Evolutionary conservation across 2,329 filamentous ascomycete genomes (phyloP).

Genomic region (Aaosphaeria pasadenensis): DNA sequence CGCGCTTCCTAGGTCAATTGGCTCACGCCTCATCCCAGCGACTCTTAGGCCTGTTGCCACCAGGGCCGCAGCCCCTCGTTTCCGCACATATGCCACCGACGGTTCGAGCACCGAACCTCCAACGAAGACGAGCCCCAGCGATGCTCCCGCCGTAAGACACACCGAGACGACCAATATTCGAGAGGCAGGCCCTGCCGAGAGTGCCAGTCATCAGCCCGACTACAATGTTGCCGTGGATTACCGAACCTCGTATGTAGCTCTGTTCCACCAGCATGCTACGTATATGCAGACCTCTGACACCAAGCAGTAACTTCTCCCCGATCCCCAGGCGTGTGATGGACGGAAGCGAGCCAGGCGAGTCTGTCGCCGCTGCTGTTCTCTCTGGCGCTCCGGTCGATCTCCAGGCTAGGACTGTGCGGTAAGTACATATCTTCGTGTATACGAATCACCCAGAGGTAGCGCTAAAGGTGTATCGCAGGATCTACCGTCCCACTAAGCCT

Average conservation of each 20-base stretch:
- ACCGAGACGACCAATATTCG: conserved; percentile 50
- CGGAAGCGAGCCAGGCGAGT: conserved; percentile 75
- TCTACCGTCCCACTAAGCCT: conserved; percentile 88
- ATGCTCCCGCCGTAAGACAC: conserved; percentile 34
- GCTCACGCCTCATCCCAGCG: conserved; percentile 38
- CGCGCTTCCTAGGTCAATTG: conserved; percentile 39
- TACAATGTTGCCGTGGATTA: conserved; percentile 81
- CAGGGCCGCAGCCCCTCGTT: conserved; percentile 19
- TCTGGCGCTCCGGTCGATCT: conserved; percentile 93
- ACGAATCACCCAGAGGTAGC: not conserved
- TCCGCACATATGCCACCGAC: conserved; percentile 29
- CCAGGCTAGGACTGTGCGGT: conserved; percentile 92
- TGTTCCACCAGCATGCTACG: not conserved
- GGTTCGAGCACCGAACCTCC: conserved; percentile 11
- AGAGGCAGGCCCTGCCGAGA: conserved; percentile 49
- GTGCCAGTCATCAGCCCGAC: conserved; percentile 69
- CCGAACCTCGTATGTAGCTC: conserved; percentile 75
- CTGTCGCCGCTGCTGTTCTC: conserved; percentile 77
- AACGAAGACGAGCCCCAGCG: conserved; percentile 31
- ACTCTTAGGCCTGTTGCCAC: conserved; percentile 23
- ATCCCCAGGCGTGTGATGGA: conserved; percentile 87
- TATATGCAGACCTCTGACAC: not conserved
- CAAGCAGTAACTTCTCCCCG: conserved; percentile 76
- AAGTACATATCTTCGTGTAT: conserved; percentile 34
- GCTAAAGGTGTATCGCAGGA: conserved; percentile 54